Evolutionary conservation across 1,139 yeast genomes (phyloP).

Genomic region (Suhomyces panamericanus): DNA sequence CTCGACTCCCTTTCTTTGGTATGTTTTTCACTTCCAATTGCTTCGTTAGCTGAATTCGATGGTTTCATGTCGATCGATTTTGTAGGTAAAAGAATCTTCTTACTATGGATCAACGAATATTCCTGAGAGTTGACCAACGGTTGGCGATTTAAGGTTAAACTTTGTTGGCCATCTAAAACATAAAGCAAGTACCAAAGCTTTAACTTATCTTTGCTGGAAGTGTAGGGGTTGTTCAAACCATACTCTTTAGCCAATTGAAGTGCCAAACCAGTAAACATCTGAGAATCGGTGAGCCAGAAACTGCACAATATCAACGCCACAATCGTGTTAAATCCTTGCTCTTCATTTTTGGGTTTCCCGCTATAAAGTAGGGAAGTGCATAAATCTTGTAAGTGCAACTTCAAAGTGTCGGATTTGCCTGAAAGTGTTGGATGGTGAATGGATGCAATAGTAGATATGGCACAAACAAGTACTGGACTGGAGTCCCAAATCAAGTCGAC

Average conservation of each 20-base stretch:
- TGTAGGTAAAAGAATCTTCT: constrained; percentile 30
- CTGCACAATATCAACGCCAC: constrained; percentile 66
- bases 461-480: constrained; percentile 61
- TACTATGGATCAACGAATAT: constrained; percentile 42
- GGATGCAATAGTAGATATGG: constrained; percentile 63
- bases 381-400: constrained; percentile 44
- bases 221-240: constrained; percentile 45
- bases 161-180: constrained; percentile 69
- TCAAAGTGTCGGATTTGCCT: constrained; percentile 38
- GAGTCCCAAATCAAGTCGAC: constrained; percentile 54
- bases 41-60: neutral
- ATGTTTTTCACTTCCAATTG: neutral
- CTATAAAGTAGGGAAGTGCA: constrained; percentile 48
- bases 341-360: constrained; percentile 43
- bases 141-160: constrained; percentile 58
- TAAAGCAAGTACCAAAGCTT: constrained; percentile 70
- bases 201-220: constrained; percentile 42
- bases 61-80: constrained; percentile 7
- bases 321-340: constrained; percentile 59
- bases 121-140: constrained; percentile 54
- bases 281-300: constrained; percentile 67
- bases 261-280: constrained; percentile 68
- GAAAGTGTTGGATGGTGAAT: constrained; percentile 56
- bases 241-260: constrained; percentile 61
- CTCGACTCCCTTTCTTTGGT: neutral